Base-by-base conservation (phyloP, 2,329 filamentous ascomycete genomes). In the Talaromyces sp. region DNA sequence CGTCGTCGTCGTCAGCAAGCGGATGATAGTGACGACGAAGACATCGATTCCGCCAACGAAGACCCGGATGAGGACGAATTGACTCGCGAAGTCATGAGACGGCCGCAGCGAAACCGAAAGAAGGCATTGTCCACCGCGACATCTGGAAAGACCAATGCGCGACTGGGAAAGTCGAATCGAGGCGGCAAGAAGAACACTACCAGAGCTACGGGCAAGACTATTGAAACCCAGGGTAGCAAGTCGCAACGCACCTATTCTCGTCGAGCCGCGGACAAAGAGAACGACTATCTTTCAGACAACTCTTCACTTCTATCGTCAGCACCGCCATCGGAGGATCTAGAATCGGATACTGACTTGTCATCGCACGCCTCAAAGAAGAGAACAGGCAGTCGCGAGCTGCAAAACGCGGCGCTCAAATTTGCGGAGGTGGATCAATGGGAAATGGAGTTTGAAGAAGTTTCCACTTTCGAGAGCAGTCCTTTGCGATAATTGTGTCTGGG, bases 371-470 rank as follows among this genome's bases (percentile, higher is more conserved):
- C 63, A 1, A 57, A 64, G 37, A 64, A 60, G 6, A 67, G 67
- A 39, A 70, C 68, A 58, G 63, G 70, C 48, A 79, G 75, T 63
- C 72, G 74, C 42, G 77, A 79, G 57, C 67, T 79, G 37, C 69
- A 70, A 23, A 63, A 66, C 16, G 73, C 75, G 57, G 71, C 72
- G 31, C 68, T 68, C 64, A 78, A 77, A 46, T 79, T 79, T 67
- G 73, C 73, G 0, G 77, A 78, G 64, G 69, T 79, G 48, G 77
- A 79, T 65, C 66, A 72, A 64, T 79, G 77, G 77, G 56, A 76
- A 62, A 77, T 79, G 72, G 77, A 78, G 31, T 79, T 77, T 69
- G 77, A 79, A 64, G 76, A 79, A 60, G 73, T 78, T 2, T 67
- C 69, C 37, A 14, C 58, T 33, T 56, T 33, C 9, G 52, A 40